A percentile compares a stretch with the other conserved stretches of the same genome.
Evolutionary conservation across 352 stramenopile genomes (phyloP).

Genomic region (Pythium dissotocum): DNA sequence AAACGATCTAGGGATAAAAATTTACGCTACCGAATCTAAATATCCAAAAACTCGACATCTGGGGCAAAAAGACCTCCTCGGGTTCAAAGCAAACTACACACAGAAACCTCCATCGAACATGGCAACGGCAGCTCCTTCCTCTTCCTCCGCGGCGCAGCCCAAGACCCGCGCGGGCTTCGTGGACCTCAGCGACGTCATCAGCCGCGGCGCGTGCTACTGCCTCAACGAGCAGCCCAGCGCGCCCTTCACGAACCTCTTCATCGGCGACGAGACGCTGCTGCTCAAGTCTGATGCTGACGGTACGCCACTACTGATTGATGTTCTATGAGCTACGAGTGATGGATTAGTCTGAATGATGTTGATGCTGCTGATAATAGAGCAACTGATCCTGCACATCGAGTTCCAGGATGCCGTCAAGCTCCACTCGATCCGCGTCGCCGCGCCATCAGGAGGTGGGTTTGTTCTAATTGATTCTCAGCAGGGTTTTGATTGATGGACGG

Average conservation of each 20-base stretch:
- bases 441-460: conserved; percentile 40
- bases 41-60: not conserved
- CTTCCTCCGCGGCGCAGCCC: conserved; percentile 30
- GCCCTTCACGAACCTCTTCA: conserved; percentile 76
- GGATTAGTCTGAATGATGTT: conserved; percentile 7
- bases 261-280: conserved; percentile 70
- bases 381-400: conserved; percentile 80
- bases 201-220: conserved; percentile 66
- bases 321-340: not conserved
- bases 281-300: conserved; percentile 80
- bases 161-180: conserved; percentile 47
- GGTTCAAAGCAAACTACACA: conserved; percentile 1
- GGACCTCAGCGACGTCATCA: conserved; percentile 66
- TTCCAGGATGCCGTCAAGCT: conserved; percentile 83
- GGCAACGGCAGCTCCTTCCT: conserved; percentile 17
- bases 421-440: conserved; percentile 68
- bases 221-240: conserved; percentile 77
- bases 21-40: conserved; percentile 4
- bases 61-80: not conserved
- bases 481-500: not conserved
- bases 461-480: not conserved
- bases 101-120: conserved; percentile 1
- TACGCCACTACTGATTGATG: conserved; percentile 11
- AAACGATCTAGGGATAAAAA: not conserved
- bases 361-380: conserved; percentile 39